These are phyloP conservation scores for Penicillium brasilianum DNA, from an alignment of 2,329 filamentous ascomycete genomes.

Conservation along the genomic window DNA sequence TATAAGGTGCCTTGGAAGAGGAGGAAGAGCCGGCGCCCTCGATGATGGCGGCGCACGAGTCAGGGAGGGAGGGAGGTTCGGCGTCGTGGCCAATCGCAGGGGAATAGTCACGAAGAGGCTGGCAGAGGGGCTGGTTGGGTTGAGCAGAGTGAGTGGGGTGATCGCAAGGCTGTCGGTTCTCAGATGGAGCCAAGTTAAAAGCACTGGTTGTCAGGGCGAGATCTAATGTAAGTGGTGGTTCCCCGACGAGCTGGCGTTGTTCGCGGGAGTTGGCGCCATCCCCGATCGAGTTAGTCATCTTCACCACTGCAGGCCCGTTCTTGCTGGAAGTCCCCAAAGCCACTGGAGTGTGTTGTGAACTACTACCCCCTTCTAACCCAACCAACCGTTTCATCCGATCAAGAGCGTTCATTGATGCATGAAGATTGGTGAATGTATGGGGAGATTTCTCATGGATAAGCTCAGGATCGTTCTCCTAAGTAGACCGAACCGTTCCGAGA, in stretches of 20 bases:
- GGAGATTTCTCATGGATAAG: neutral
- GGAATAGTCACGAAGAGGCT: neutral
- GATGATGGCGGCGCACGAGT: constrained; percentile 37
- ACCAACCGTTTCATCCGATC: constrained; percentile 28
- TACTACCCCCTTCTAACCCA: constrained; percentile 17
- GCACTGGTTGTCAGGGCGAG: neutral
- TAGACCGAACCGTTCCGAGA: constrained; percentile 8
- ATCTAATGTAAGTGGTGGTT: constrained; percentile 10
- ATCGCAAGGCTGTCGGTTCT: neutral
- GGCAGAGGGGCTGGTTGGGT: neutral
- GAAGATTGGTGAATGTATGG: neutral
- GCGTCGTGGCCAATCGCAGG: constrained; percentile 5
- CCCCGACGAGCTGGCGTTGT: constrained; percentile 12
- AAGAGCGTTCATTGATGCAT: constrained; percentile 22
- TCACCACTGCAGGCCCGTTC: neutral
- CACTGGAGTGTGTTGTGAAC: neutral
- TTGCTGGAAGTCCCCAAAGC: neutral
- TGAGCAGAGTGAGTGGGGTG: neutral
- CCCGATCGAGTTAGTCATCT: constrained; percentile 24
- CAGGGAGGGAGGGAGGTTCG: constrained; percentile 8
- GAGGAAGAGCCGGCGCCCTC: constrained; percentile 36
- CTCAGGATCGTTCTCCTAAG: neutral
- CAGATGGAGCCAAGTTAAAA: neutral
- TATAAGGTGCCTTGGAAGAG: constrained; percentile 41
- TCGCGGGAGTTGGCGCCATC: constrained; percentile 13